A percentile compares a stretch with the other conserved stretches of the same genome.
phyloP scores from a whole-genome alignment of 768 basidiomycete genomes.

The Mycena polygramma region DNA sequence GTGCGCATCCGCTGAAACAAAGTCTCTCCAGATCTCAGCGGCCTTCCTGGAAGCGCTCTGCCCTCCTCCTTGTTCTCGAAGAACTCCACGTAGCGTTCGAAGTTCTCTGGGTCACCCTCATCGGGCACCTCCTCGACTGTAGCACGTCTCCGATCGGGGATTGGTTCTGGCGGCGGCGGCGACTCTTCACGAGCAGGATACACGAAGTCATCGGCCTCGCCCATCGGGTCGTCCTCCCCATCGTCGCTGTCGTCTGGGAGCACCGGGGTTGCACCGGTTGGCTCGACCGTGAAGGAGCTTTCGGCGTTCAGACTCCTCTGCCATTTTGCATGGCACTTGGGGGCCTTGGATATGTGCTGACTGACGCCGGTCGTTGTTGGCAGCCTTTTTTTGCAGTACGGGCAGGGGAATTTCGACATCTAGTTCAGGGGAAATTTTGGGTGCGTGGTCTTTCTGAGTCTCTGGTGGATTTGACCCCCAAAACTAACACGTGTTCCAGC shows the following conservation, averaged over 20 bases:
- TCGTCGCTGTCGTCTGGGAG: neutral
- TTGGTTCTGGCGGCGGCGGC: neutral
- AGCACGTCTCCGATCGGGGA: too few species aligned
- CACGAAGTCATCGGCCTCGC: neutral
- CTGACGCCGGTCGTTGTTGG: neutral
- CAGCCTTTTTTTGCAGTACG: too few species aligned
- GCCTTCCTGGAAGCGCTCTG: neutral
- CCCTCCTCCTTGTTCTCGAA: neutral
- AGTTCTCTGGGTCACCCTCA: neutral
- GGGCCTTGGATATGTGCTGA: neutral
- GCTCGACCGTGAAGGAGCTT: too few species aligned
- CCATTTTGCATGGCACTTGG: neutral
- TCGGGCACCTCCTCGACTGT: too few species aligned
- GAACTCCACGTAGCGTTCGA: neutral
- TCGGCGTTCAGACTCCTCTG: too few species aligned
- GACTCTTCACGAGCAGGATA: neutral
- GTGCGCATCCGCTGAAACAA: conserved; percentile 22
- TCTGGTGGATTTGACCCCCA: neutral
- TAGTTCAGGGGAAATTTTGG: neutral
- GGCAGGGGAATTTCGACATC: neutral
- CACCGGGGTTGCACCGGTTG: too few species aligned
- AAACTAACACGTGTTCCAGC: conserved; percentile 11
- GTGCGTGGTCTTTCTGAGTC: neutral
- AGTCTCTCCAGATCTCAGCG: conserved; percentile 18
- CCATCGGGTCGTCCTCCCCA: neutral